phyloP scores from a whole-genome alignment of 129 eudicot species.

The Apium graveolens region DNA sequence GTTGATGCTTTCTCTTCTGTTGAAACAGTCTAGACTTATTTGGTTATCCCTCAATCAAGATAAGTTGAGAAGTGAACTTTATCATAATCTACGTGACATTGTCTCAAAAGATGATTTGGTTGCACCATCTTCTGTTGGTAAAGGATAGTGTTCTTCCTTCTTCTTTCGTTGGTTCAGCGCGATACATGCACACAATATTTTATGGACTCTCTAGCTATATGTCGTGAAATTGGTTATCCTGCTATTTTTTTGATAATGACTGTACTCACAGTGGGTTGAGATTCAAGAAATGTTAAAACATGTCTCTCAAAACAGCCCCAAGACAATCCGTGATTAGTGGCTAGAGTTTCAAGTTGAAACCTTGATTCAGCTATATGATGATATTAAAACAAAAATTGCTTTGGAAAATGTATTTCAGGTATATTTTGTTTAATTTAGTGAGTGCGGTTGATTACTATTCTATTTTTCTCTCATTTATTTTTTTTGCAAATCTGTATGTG shows the following conservation, averaged over 20 bases:
- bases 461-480: no score
- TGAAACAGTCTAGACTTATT: not conserved
- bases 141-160: not conserved
- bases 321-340: not conserved
- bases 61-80: not conserved
- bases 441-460: no score
- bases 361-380: not conserved
- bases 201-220: not conserved
- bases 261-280: not conserved
- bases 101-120: not conserved
- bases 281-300: not conserved
- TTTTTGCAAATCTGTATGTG: no score
- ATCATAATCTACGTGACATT: not conserved
- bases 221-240: not conserved
- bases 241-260: not conserved
- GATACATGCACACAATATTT: not conserved
- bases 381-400: no score
- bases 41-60: not conserved
- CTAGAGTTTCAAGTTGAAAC: not conserved
- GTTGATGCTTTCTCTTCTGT: not conserved
- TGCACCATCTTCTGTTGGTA: not conserved
- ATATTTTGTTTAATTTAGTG: no score
- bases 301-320: not conserved
- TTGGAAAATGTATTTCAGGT: not conserved
- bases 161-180: not conserved